A percentile compares a stretch with the other conserved stretches of the same genome.
Conservation (phyloP, 768 basidiomycete species). For the Boletus subcaerulescens region DNA sequence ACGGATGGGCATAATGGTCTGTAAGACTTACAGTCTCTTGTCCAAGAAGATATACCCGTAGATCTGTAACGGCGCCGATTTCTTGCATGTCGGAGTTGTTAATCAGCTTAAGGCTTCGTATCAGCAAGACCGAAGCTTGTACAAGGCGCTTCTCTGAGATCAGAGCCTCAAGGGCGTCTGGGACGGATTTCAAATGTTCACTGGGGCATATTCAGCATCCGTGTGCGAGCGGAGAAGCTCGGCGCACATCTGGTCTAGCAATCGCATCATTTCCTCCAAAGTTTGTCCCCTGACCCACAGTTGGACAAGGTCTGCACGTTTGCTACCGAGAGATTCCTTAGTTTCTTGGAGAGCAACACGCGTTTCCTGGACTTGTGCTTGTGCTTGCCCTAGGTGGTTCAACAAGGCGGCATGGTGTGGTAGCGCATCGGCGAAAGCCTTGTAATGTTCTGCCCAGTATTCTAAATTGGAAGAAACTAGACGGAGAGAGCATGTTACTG, state of each 20-base stretch:
- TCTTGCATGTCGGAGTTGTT: slow-evolving; percentile 92
- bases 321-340: slow-evolving; percentile 75
- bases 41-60: slow-evolving; percentile 75
- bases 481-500: slow-evolving; percentile 31
- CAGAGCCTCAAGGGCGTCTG: slow-evolving; percentile 88
- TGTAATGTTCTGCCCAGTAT: slow-evolving; percentile 70
- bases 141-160: slow-evolving; percentile 94
- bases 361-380: slow-evolving; percentile 69
- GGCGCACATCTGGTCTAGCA: slow-evolving; percentile 91
- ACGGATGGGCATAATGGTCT: neutral
- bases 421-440: slow-evolving; percentile 91
- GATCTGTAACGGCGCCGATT: slow-evolving; percentile 90
- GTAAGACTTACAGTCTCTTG: slow-evolving; percentile 76
- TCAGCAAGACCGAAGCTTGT: slow-evolving; percentile 82
- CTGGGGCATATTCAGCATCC: slow-evolving; percentile 40
- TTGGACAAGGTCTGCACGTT: slow-evolving; percentile 85
- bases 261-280: slow-evolving; percentile 92
- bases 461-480: slow-evolving; percentile 1
- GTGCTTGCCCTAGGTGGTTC: slow-evolving; percentile 66
- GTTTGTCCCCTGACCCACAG: slow-evolving; percentile 86
- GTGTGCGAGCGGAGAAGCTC: slow-evolving; percentile 1
- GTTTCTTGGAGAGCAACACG: slow-evolving; percentile 71
- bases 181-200: slow-evolving; percentile 86
- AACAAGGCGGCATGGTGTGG: slow-evolving; percentile 85
- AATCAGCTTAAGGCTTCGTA: slow-evolving; percentile 85